phyloP scores from a whole-genome alignment of 345 rosid species.

The Citrus trifoliata region DNA sequence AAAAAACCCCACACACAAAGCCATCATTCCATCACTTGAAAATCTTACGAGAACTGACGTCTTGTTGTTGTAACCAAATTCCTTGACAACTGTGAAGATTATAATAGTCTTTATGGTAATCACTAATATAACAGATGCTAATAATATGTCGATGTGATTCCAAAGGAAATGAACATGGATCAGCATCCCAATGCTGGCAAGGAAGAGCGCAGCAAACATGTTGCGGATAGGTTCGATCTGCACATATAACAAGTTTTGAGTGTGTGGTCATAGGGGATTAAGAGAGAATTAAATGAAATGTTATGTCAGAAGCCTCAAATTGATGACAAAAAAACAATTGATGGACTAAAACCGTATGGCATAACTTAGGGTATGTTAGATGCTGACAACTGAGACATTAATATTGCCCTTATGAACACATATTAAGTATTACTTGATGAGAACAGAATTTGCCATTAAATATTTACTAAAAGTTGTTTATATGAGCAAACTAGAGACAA shows the following conservation, averaged over 20 bases:
- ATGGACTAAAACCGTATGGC: neutral
- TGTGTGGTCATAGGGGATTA: neutral
- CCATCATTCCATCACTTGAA: neutral
- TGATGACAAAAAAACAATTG: neutral
- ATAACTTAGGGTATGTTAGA: neutral
- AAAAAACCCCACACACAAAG: neutral
- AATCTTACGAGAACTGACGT: slow-evolving; percentile 75
- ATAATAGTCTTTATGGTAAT: slow-evolving; percentile 64
- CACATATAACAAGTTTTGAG: neutral
- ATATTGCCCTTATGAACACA: neutral
- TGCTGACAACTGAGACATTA: neutral
- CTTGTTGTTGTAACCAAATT: slow-evolving; percentile 82
- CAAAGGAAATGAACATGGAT: slow-evolving; percentile 86
- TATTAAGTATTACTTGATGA: neutral
- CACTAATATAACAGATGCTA: slow-evolving; percentile 79
- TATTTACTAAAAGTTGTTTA: neutral
- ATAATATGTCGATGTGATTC: slow-evolving; percentile 79
- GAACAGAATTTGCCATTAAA: neutral
- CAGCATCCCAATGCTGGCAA: slow-evolving; percentile 90
- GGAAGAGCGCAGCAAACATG: slow-evolving; percentile 85
- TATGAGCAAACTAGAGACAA: neutral
- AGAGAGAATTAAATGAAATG: neutral
- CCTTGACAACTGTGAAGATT: slow-evolving; percentile 62
- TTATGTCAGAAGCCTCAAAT: neutral
- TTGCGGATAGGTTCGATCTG: slow-evolving; percentile 88